A percentile compares a stretch with the other conserved stretches of the same genome.
Conservation (phyloP, 2,329 filamentous ascomycete species). For the Fusarium illudens region DNA sequence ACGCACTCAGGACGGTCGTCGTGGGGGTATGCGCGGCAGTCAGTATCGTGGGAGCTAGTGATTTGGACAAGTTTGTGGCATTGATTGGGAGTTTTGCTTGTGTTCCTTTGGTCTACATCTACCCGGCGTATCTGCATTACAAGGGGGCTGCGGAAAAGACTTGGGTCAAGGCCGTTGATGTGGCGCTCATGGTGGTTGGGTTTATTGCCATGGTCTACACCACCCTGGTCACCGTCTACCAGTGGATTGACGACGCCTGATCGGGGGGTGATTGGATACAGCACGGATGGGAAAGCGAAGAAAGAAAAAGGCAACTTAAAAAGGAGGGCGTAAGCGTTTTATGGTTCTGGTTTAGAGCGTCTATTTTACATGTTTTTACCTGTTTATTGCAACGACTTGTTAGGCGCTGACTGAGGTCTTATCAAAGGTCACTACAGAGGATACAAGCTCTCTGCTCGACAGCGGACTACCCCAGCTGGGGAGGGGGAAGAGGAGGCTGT, state of each 20-base stretch:
- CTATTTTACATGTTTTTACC: not conserved
- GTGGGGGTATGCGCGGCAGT: constrained; percentile 68
- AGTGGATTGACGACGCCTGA: constrained; percentile 46
- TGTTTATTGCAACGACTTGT: not conserved
- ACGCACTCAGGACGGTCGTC: constrained; percentile 66
- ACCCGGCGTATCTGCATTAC: constrained; percentile 76
- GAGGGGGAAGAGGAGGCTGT: not conserved
- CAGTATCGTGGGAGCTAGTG: constrained; percentile 70
- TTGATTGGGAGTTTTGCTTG: constrained; percentile 78
- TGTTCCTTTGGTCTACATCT: constrained; percentile 80
- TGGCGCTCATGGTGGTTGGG: constrained; percentile 70
- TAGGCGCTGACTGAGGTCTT: constrained; percentile 1
- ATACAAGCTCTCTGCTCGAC: constrained; percentile 1
- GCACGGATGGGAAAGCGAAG: constrained; percentile 6
- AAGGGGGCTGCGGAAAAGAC: constrained; percentile 68
- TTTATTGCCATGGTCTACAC: constrained; percentile 76
- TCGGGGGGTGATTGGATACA: not conserved
- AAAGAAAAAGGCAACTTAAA: constrained; percentile 30
- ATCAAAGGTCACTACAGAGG: not conserved
- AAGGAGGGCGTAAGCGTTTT: not conserved
- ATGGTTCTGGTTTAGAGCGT: constrained; percentile 3
- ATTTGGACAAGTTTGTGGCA: constrained; percentile 78
- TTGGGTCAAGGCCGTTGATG: constrained; percentile 65
- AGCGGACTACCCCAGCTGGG: not conserved
- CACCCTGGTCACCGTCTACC: constrained; percentile 64